Conservation (phyloP, 2,329 filamentous ascomycete genomes). For the Aspergillus transmontanensis region DNA sequence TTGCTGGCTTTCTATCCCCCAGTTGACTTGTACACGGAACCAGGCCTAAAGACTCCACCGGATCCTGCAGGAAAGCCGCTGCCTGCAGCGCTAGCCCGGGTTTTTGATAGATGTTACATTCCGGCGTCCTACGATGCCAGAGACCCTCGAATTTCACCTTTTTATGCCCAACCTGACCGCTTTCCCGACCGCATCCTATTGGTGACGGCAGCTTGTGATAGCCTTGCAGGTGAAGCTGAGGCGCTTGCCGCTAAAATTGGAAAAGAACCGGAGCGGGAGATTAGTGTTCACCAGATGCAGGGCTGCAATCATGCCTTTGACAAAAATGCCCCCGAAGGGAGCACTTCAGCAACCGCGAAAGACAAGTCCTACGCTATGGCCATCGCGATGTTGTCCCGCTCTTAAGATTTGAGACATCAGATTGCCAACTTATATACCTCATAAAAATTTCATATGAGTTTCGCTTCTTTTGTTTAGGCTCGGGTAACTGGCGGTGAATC, state of each 20-base stretch:
- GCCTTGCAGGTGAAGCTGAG: slow-evolving; percentile 33
- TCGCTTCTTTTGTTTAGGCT: background rate
- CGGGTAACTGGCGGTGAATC: slow-evolving; percentile 5
- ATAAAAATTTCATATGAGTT: background rate
- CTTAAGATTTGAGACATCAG: background rate
- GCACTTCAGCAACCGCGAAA: slow-evolving; percentile 31
- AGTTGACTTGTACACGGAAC: slow-evolving; percentile 26
- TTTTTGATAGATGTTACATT: slow-evolving; percentile 36
- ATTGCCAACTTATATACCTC: background rate
- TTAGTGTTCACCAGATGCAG: slow-evolving; percentile 36
- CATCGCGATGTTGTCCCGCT: slow-evolving; percentile 30
- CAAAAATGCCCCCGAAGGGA: slow-evolving; percentile 33
- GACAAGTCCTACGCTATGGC: slow-evolving; percentile 39
- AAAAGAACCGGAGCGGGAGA: slow-evolving; percentile 22
- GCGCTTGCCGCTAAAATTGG: slow-evolving; percentile 29
- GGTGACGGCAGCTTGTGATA: slow-evolving; percentile 34
- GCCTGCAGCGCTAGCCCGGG: slow-evolving; percentile 24
- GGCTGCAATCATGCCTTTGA: slow-evolving; percentile 45
- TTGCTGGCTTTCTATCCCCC: slow-evolving; percentile 39
- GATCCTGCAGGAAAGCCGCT: slow-evolving; percentile 24
- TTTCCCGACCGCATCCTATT: slow-evolving; percentile 35
- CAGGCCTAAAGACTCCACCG: slow-evolving; percentile 26
- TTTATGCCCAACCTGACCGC: slow-evolving; percentile 26
- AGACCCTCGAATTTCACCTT: slow-evolving; percentile 38
- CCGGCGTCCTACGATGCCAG: slow-evolving; percentile 26